Evolutionary conservation across 2,329 filamentous ascomycete species (phyloP).

Genomic region (Ophiostoma triangulosporum): DNA sequence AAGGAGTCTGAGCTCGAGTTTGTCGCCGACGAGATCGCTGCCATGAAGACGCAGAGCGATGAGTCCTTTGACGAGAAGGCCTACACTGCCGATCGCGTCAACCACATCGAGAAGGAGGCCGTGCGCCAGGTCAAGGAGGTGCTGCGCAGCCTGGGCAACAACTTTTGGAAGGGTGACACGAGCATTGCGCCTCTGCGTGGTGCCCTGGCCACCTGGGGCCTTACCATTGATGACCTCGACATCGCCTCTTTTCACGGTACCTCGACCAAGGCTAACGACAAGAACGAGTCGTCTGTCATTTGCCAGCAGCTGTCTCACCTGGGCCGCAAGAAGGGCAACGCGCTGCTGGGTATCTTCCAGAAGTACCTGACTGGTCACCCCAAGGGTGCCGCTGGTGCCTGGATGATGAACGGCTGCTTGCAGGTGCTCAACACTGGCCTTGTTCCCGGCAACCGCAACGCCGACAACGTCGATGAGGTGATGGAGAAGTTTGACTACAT

Average conservation of each 20-base stretch:
- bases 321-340: slow-evolving; percentile 91
- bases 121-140: slow-evolving; percentile 86
- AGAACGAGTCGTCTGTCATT: slow-evolving; percentile 97
- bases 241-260: slow-evolving; percentile 99
- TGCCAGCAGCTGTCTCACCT: slow-evolving; percentile 93
- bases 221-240: slow-evolving; percentile 88
- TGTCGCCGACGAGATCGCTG: slow-evolving; percentile 80
- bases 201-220: slow-evolving; percentile 92
- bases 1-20: slow-evolving; percentile 90
- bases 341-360: slow-evolving; percentile 93
- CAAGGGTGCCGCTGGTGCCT: slow-evolving; percentile 96
- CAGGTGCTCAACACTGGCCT: slow-evolving; percentile 90
- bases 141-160: slow-evolving; percentile 85
- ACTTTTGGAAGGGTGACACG: slow-evolving; percentile 95
- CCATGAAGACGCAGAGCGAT: slow-evolving; percentile 68
- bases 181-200: slow-evolving; percentile 91
- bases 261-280: slow-evolving; percentile 96
- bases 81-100: slow-evolving; percentile 72
- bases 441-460: slow-evolving; percentile 93
- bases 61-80: slow-evolving; percentile 65
- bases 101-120: slow-evolving; percentile 81
- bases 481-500: slow-evolving; percentile 99
- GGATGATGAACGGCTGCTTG: slow-evolving; percentile 98
- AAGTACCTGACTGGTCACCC: slow-evolving; percentile 98
- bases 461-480: slow-evolving; percentile 88